Evolutionary conservation across 2,329 filamentous ascomycete species (phyloP).

Genomic region (Leptographium procerum): DNA sequence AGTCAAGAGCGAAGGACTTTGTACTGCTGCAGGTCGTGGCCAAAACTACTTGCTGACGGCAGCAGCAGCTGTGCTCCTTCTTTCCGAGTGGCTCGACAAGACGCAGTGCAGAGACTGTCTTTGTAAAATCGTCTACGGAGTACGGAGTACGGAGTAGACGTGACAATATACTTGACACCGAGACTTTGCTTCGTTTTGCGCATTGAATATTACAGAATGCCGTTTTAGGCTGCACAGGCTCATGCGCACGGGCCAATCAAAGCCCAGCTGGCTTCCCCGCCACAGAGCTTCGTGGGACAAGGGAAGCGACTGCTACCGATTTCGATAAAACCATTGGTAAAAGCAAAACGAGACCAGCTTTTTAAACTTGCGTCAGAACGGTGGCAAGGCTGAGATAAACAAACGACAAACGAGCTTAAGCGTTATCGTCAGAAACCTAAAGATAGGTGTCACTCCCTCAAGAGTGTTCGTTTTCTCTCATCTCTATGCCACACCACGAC

Average conservation of each 20-base stretch:
- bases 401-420: background rate
- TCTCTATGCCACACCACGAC: background rate
- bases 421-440: background rate
- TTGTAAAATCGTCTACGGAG: conserved; percentile 74
- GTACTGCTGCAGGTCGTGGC: no score
- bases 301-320: background rate
- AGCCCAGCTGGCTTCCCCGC: background rate
- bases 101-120: conserved; percentile 77
- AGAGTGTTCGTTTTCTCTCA: background rate
- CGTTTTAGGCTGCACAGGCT: background rate
- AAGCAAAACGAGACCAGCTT: background rate
- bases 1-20: no score
- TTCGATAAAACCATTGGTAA: background rate
- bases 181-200: no score
- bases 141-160: no score
- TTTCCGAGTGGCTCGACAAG: conserved; percentile 49
- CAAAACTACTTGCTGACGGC: conserved; percentile 51
- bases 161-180: no score
- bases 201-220: background rate
- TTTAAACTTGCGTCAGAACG: background rate
- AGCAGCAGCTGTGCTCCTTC: conserved; percentile 49
- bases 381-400: background rate
- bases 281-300: background rate
- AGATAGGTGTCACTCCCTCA: background rate
- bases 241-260: background rate